Evolutionary conservation across 2,329 filamentous ascomycete genomes (phyloP).

Genomic region (Lasiodiplodia sp.): DNA sequence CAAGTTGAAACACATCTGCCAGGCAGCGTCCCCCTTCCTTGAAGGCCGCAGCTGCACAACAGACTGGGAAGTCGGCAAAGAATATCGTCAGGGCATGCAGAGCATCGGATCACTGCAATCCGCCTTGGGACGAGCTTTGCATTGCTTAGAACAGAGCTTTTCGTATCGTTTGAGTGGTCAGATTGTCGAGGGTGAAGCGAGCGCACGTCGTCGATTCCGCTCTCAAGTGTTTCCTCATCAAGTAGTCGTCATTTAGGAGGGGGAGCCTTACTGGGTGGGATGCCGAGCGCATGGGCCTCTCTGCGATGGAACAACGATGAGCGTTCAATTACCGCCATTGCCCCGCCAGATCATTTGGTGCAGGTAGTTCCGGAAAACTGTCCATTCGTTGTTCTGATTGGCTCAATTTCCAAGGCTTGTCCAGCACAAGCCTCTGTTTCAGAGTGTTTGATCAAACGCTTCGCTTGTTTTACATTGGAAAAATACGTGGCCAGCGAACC

Average conservation of each 20-base stretch:
- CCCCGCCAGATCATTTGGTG: background rate
- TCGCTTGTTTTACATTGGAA: background rate
- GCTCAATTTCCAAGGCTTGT: background rate
- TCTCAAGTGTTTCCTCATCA: background rate
- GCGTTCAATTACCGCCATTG: conserved; percentile 6
- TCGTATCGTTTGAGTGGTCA: background rate
- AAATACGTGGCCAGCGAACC: no score
- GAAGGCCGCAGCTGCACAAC: no score
- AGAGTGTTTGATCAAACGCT: conserved; percentile 1
- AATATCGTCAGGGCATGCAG: no score
- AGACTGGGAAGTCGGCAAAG: no score
- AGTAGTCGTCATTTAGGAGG: background rate
- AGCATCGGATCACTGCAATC: no score
- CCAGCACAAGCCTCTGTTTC: conserved; percentile 15
- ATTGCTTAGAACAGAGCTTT: background rate
- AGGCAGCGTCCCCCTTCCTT: no score
- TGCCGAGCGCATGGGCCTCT: background rate
- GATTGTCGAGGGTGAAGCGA: background rate
- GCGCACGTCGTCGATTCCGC: background rate
- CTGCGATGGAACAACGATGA: background rate
- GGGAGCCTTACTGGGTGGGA: background rate
- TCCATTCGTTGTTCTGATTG: background rate
- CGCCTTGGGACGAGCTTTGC: no score
- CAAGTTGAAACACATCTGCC: no score
- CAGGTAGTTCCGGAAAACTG: background rate